Evolutionary conservation across 352 stramenopile genomes (phyloP).

Genomic region (Phytophthora melonis): DNA sequence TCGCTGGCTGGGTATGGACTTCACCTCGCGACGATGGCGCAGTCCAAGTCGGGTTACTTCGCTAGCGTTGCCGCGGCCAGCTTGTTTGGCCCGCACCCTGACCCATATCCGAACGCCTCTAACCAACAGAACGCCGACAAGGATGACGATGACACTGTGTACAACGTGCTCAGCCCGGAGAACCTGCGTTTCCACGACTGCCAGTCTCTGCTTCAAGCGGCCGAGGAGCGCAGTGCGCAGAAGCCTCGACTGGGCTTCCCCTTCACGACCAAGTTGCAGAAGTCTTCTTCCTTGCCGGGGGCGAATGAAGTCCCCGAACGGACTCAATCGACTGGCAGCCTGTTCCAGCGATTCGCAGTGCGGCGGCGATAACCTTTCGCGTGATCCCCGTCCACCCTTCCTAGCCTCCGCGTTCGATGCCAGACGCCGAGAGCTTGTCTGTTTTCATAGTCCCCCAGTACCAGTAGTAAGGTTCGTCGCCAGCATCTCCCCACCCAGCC

Average conservation of each 20-base stretch:
- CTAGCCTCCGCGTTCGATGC: constrained; percentile 24
- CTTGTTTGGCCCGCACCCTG: constrained; percentile 46
- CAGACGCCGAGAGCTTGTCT: constrained; percentile 30
- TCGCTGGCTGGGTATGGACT: constrained; percentile 52
- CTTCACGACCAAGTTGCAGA: constrained; percentile 35
- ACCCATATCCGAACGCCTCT: constrained; percentile 40
- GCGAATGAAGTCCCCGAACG: constrained; percentile 44
- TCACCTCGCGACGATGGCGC: constrained; percentile 47
- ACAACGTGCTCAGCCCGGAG: constrained; percentile 47
- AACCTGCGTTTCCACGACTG: constrained; percentile 51
- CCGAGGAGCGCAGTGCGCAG: constrained; percentile 29
- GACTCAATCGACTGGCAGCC: constrained; percentile 34
- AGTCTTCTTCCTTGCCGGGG: constrained; percentile 28
- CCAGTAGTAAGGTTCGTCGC: constrained; percentile 39
- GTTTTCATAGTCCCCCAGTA: constrained; percentile 48
- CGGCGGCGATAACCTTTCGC: constrained; percentile 44
- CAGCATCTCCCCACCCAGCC: constrained; percentile 19
- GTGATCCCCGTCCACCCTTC: constrained; percentile 16
- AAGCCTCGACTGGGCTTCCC: constrained; percentile 29
- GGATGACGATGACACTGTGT: constrained; percentile 27
- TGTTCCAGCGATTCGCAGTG: constrained; percentile 42
- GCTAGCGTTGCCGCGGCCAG: constrained; percentile 34
- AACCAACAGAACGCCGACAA: constrained; percentile 23
- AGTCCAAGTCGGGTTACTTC: constrained; percentile 45
- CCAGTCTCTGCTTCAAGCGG: constrained; percentile 43